Base-by-base conservation (phyloP, 305 asterid species). In the Lippia alba region DNA sequence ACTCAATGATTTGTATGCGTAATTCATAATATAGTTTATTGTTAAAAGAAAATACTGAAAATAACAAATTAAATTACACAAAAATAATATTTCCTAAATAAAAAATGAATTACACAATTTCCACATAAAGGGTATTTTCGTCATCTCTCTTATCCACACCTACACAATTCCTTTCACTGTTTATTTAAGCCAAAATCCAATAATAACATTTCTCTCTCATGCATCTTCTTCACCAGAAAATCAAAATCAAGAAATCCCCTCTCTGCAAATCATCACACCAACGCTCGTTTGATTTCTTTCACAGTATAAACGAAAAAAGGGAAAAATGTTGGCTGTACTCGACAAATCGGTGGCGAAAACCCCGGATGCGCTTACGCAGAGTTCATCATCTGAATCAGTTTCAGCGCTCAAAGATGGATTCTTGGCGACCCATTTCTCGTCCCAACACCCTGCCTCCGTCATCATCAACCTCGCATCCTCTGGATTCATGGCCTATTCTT, bases 281-380 rank as follows among this genome's bases (percentile, higher is more conserved):
- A 36, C 41, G 41, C 41, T 36, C 20, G 4, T 24, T 5, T 9
- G 5, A 32, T n/a, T 7, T 15, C 15, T 56, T 15, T 18, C 4
- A 59, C 64, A 19, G 20, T 39, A 39, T 24, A 19, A 19, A 41
- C 18, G 2, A 24, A 3, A 24, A 24, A 30, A 6, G 16, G 10
- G 12, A 32, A 78, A 66, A 75, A 94, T 94, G 99, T 58, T 94
- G 84, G 99, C 99, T 15, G 96, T 91, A 67, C 84, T 94, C 76
- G 88, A 89, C 30, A 94, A 94, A 80, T 81, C 96, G 36, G 95
- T 88, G 66, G 97, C 97, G 0, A 94, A 94, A 67, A 78, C 87
- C 91, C 97, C 99, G 3, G 97, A 94, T 70, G 99, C 95, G 20
- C 54, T 82, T 62, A 59, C 85, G 67, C 96, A 94, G 67, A 78